phyloP scores from a whole-genome alignment of 2,329 filamentous ascomycete genomes.

The Botrytis deweyae region DNA sequence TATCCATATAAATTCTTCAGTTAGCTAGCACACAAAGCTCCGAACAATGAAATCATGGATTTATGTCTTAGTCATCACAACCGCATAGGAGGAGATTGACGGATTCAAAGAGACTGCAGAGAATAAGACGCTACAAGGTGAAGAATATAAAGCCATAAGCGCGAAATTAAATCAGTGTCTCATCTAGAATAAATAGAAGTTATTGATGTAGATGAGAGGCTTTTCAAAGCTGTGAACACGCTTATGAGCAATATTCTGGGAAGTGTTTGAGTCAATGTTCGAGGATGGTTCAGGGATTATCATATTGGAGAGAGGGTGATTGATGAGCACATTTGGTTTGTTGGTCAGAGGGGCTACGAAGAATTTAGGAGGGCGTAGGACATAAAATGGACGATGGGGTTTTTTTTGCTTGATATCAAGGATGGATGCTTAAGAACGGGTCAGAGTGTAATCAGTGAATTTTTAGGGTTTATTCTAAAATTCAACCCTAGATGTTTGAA shows the following conservation, averaged over 20 bases:
- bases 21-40: conserved; percentile 13
- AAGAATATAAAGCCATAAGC: conserved; percentile 18
- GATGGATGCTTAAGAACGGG: not conserved
- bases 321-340: conserved; percentile 17
- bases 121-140: not conserved
- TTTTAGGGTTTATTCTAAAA: not conserved
- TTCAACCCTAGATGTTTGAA: not conserved
- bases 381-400: not conserved
- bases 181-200: conserved; percentile 9
- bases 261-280: conserved; percentile 18
- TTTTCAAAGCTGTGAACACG: conserved; percentile 7
- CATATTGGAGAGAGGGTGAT: conserved; percentile 18
- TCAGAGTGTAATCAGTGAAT: not conserved
- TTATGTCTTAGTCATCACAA: conserved; percentile 11
- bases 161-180: conserved; percentile 6
- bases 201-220: conserved; percentile 5
- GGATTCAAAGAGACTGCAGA: not conserved
- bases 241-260: not conserved
- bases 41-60: conserved; percentile 13
- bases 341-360: not conserved
- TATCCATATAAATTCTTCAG: conserved; percentile 15
- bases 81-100: not conserved
- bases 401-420: not conserved
- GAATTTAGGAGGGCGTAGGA: not conserved
- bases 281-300: conserved; percentile 19